phyloP scores from a whole-genome alignment of 2,329 filamentous ascomycete genomes.

The Epichloe elymi region DNA sequence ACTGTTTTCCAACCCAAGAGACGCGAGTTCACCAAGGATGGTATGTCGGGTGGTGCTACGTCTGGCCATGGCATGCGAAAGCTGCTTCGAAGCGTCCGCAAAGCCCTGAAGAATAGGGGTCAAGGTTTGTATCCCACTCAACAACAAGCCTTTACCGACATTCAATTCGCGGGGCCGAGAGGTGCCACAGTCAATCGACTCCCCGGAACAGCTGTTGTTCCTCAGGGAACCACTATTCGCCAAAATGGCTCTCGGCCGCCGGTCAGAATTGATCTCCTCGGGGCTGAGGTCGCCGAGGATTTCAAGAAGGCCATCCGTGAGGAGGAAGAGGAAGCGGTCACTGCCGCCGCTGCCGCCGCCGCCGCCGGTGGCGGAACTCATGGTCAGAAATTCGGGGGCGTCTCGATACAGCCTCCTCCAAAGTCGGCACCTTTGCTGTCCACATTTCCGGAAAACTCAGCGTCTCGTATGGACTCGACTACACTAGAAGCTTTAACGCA shows the following conservation, averaged over 20 bases:
- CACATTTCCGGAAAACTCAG: constrained; percentile 27
- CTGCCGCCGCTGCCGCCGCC: constrained; percentile 19
- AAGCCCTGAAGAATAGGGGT: constrained; percentile 56
- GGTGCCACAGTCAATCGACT: constrained; percentile 44
- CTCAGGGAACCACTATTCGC: constrained; percentile 34
- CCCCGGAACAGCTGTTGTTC: constrained; percentile 47
- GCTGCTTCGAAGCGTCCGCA: constrained; percentile 73
- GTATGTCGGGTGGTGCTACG: constrained; percentile 43
- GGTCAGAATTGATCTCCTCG: constrained; percentile 66
- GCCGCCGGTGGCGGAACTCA: constrained; percentile 11
- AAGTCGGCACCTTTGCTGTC: constrained; percentile 16
- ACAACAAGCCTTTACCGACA: constrained; percentile 34
- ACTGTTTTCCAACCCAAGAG: constrained; percentile 34
- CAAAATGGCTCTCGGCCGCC: constrained; percentile 34
- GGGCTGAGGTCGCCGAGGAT: constrained; percentile 64
- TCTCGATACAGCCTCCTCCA: constrained; percentile 9
- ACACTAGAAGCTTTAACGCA: constrained; percentile 22
- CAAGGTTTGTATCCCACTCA: constrained; percentile 31
- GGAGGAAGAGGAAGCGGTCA: constrained; percentile 33
- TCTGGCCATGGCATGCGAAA: constrained; percentile 69
- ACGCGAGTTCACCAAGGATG: constrained; percentile 29
- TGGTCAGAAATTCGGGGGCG: constrained; percentile 14
- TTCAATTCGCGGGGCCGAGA: constrained; percentile 35
- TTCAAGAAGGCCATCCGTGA: constrained; percentile 65
- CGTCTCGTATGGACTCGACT: constrained; percentile 28